phyloP scores from a whole-genome alignment of 768 basidiomycete genomes.

The Phaffia australis region DNA sequence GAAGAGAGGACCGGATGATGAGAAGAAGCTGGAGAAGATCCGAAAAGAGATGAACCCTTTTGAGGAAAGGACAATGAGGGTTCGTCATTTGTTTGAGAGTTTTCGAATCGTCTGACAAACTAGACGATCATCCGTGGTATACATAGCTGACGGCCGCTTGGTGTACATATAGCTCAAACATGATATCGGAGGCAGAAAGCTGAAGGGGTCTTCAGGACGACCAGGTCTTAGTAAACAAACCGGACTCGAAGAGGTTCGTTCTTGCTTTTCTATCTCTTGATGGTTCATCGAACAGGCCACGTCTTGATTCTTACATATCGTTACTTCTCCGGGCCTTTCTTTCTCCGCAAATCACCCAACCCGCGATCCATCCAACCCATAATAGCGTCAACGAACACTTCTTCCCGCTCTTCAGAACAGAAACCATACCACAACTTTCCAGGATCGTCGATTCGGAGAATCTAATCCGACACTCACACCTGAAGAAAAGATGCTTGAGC shows the following conservation, averaged over 20 bases:
- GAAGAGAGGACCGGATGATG: slow-evolving; percentile 54
- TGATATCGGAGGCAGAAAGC: slow-evolving; percentile 75
- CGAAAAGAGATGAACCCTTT: slow-evolving; percentile 83
- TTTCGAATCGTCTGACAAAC: background rate
- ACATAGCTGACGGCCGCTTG: background rate
- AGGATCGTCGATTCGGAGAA: slow-evolving; percentile 94
- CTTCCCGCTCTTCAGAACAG: slow-evolving; percentile 77
- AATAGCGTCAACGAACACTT: slow-evolving; percentile 77
- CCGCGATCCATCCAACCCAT: slow-evolving; percentile 12
- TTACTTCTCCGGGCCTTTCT: background rate
- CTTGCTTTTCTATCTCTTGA: background rate
- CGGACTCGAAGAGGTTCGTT: slow-evolving; percentile 71
- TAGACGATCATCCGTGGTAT: slow-evolving; percentile 34
- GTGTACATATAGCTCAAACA: slow-evolving; percentile 41
- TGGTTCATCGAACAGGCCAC: background rate
- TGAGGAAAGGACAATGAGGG: slow-evolving; percentile 80
- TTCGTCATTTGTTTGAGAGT: slow-evolving; percentile 38
- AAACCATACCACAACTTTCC: slow-evolving; percentile 65
- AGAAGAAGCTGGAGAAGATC: slow-evolving; percentile 70
- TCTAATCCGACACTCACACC: slow-evolving; percentile 81
- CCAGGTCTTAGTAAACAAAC: slow-evolving; percentile 83
- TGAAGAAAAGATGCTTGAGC: slow-evolving; percentile 92
- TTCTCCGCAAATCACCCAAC: background rate
- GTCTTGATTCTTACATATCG: background rate
- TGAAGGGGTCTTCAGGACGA: slow-evolving; percentile 69